phyloP scores from a whole-genome alignment of 306 rosid species.

The Pueraria montana region DNA sequence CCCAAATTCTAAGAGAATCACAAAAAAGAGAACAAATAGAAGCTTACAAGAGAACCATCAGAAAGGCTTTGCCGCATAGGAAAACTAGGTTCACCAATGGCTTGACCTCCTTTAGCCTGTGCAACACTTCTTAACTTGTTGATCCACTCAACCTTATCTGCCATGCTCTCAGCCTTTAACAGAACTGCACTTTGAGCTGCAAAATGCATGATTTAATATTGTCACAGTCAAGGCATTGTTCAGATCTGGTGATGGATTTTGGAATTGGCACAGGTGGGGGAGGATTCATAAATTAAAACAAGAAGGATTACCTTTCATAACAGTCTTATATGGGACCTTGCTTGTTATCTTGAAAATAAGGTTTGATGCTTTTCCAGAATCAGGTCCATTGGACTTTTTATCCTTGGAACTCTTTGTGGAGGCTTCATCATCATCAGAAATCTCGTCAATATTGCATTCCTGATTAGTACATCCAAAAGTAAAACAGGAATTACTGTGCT shows the following conservation, averaged over 20 bases:
- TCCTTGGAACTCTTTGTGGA: conserved; percentile 65
- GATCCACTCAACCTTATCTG: conserved; percentile 70
- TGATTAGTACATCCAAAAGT: conserved; percentile 46
- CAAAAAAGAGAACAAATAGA: conserved; percentile 32
- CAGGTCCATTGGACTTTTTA: conserved; percentile 68
- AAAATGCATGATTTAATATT: conserved; percentile 41
- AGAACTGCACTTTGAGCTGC: conserved; percentile 70
- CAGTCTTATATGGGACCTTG: conserved; percentile 68
- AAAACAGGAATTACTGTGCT: conserved; percentile 36
- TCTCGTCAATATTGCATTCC: conserved; percentile 71
- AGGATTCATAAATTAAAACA: conserved; percentile 28
- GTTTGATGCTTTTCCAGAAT: conserved; percentile 59
- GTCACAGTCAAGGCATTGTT: conserved; percentile 12
- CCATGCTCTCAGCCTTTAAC: conserved; percentile 67
- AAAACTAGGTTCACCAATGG: conserved; percentile 55
- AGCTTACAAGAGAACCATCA: conserved; percentile 69
- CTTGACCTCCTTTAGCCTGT: conserved; percentile 60
- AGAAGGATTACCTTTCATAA: conserved; percentile 58
- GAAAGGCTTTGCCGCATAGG: conserved; percentile 69
- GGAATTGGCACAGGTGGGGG: background rate
- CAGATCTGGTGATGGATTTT: conserved; percentile 42
- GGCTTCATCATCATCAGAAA: conserved; percentile 63
- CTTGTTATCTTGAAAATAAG: conserved; percentile 64
- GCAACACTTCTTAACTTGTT: conserved; percentile 61
- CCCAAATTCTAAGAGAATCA: conserved; percentile 7